Evolutionary conservation across 768 basidiomycete genomes (phyloP).

Genomic region (Lactarius pseudohatsudake): DNA sequence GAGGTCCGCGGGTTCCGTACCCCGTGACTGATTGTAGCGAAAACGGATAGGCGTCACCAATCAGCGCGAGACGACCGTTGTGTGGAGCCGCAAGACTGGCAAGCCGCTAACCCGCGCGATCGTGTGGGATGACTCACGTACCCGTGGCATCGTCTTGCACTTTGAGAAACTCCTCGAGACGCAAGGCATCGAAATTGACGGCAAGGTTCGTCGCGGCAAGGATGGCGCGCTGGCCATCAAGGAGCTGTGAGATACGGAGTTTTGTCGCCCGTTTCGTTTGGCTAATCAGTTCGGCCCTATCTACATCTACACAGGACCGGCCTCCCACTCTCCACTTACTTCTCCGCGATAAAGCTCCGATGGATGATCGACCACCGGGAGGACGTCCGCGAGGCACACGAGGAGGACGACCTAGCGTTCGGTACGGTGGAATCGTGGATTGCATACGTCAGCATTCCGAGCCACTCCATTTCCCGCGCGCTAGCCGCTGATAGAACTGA

Average conservation of each 20-base stretch:
- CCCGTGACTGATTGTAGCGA: slow-evolving; percentile 8
- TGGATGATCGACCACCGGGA: slow-evolving; percentile 94
- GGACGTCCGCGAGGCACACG: slow-evolving; percentile 75
- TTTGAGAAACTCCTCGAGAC: slow-evolving; percentile 68
- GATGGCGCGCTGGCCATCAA: slow-evolving; percentile 66
- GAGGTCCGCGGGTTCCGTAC: no score
- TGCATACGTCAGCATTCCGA: slow-evolving; percentile 57
- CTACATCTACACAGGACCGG: slow-evolving; percentile 63
- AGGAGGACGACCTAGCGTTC: slow-evolving; percentile 77
- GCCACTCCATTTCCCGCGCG: background rate
- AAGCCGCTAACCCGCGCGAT: slow-evolving; percentile 86
- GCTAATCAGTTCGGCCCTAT: slow-evolving; percentile 22
- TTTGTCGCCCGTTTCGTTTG: background rate
- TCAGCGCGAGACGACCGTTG: slow-evolving; percentile 93
- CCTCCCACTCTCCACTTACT: slow-evolving; percentile 95
- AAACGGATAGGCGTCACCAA: slow-evolving; percentile 81
- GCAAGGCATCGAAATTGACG: slow-evolving; percentile 74
- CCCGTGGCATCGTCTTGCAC: slow-evolving; percentile 79
- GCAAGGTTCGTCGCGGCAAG: slow-evolving; percentile 66
- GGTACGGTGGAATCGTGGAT: slow-evolving; percentile 99
- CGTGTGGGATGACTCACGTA: slow-evolving; percentile 97
- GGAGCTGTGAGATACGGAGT: slow-evolving; percentile 54
- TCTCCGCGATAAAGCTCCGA: slow-evolving; percentile 92
- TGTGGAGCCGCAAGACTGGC: slow-evolving; percentile 89
- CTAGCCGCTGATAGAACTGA: slow-evolving; percentile 8